Percentiles rank a stretch among this genome's conserved stretches.
These are phyloP conservation scores for Tetrapisispora taiwanensis DNA, from an alignment of 805 yeast genomes.

Conservation along the genomic window DNA sequence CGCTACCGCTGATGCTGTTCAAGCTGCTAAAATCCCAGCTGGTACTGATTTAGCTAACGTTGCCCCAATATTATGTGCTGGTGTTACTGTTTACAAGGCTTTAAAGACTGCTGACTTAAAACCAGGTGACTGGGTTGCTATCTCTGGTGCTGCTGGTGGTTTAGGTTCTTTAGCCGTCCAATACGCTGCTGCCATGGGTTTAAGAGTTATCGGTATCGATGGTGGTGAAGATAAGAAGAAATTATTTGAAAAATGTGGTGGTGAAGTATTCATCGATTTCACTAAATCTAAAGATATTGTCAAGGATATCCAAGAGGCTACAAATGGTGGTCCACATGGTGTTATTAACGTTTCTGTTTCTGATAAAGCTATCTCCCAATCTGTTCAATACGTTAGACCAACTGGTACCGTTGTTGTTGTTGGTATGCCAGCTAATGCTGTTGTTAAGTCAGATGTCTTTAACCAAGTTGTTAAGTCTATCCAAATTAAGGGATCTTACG, in stretches of 20 bases:
- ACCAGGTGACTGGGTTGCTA: conserved; percentile 50
- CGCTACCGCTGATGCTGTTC: conserved; percentile 78
- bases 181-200: conserved; percentile 51
- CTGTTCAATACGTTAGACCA: conserved; percentile 48
- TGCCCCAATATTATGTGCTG: conserved; percentile 57
- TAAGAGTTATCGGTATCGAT: conserved; percentile 45
- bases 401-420: conserved; percentile 62
- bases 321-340: conserved; percentile 66
- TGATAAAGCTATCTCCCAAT: conserved; percentile 49
- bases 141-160: conserved; percentile 57
- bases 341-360: conserved; percentile 63
- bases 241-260: conserved; percentile 39
- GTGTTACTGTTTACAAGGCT: conserved; percentile 54
- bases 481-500: conserved; percentile 69
- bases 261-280: conserved; percentile 48
- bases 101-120: conserved; percentile 40
- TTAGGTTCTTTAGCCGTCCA: conserved; percentile 50
- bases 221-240: conserved; percentile 45
- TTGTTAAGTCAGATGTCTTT: conserved; percentile 55
- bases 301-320: conserved; percentile 40
- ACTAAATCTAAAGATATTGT: conserved; percentile 42
- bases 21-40: conserved; percentile 70
- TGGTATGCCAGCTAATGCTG: conserved; percentile 72
- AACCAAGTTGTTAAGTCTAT: conserved; percentile 61
- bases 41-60: conserved; percentile 62